Evolutionary conservation across 2,329 filamentous ascomycete genomes (phyloP).

Genomic region (Aspergillus awamori): DNA sequence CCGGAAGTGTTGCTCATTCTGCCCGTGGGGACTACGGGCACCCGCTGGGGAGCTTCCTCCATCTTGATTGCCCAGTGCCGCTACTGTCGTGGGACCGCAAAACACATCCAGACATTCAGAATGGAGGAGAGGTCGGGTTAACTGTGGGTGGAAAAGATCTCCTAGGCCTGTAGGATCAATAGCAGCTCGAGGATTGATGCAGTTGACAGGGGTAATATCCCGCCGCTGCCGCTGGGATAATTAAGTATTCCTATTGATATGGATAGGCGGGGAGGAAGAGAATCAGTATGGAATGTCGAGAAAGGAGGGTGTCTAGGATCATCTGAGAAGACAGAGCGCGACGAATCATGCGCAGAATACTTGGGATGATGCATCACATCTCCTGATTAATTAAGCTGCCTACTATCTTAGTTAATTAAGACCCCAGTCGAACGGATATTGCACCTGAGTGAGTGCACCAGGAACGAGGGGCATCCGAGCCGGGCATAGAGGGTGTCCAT

Average conservation of each 20-base stretch:
- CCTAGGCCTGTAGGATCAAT: neutral
- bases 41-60: constrained; percentile 26
- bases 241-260: neutral
- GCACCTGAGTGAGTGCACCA: no score
- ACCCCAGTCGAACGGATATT: no score
- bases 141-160: neutral
- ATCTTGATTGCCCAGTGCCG: constrained; percentile 22
- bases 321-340: neutral
- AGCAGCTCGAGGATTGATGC: neutral
- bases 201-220: neutral
- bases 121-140: neutral
- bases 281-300: neutral
- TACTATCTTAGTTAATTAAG: no score
- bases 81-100: neutral
- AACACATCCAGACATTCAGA: neutral
- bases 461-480: no score
- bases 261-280: neutral
- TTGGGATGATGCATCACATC: no score
- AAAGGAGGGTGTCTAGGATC: constrained; percentile 10
- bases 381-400: no score
- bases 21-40: constrained; percentile 25
- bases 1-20: constrained; percentile 24
- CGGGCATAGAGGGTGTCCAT: no score
- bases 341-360: neutral
- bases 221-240: neutral